A percentile compares a stretch with the other conserved stretches of the same genome.
Evolutionary conservation across 805 yeast species (phyloP).

Genomic region (Candida mattraensis): DNA sequence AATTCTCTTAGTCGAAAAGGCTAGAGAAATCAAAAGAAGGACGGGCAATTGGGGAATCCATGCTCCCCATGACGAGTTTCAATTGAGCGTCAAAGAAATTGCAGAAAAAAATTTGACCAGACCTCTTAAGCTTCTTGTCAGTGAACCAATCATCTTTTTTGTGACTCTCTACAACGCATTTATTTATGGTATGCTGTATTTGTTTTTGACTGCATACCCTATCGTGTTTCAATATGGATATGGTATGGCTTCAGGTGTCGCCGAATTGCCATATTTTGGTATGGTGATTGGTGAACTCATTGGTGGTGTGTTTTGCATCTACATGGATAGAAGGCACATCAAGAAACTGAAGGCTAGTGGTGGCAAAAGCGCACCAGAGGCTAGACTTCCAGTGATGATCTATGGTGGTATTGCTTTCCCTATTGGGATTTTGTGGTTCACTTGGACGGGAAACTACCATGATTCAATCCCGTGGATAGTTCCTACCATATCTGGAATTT

Average conservation of each 20-base stretch:
- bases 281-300: constrained; percentile 65
- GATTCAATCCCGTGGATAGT: constrained; percentile 75
- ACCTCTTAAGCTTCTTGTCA: constrained; percentile 64
- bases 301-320: constrained; percentile 55
- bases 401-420: constrained; percentile 71
- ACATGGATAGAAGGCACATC: constrained; percentile 54
- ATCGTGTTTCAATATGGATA: constrained; percentile 65
- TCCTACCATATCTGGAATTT: constrained; percentile 66
- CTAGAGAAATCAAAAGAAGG: constrained; percentile 56
- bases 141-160: constrained; percentile 72
- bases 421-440: constrained; percentile 79
- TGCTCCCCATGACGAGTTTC: constrained; percentile 70
- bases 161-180: constrained; percentile 73
- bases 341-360: constrained; percentile 49
- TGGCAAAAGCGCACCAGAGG: constrained; percentile 72
- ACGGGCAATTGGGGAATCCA: constrained; percentile 84
- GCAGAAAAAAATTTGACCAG: constrained; percentile 61
- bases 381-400: constrained; percentile 75
- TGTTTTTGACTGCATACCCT: constrained; percentile 75
- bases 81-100: constrained; percentile 57
- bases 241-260: constrained; percentile 59
- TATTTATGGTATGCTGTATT: constrained; percentile 75
- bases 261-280: constrained; percentile 78
- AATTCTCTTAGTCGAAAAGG: constrained; percentile 60
- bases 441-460: constrained; percentile 83